A percentile compares a stretch with the other conserved stretches of the same genome.
Evolutionary conservation across 2,329 filamentous ascomycete species (phyloP).

Genomic region (Sarocladiaceae sp.): DNA sequence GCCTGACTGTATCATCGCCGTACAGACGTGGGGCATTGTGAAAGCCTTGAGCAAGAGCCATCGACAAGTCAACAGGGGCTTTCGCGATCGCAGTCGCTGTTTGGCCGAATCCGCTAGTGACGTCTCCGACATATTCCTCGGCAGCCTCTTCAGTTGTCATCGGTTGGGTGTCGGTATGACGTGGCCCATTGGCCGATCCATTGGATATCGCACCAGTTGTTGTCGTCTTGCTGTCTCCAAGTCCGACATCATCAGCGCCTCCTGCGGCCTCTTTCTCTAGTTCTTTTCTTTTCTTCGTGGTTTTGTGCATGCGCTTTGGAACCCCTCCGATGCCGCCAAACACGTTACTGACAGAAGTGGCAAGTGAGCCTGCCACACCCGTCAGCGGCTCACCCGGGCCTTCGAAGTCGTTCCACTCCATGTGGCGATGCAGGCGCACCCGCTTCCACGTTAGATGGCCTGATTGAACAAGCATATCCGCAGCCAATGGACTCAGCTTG

Average conservation of each 20-base stretch:
- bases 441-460: conserved; percentile 61
- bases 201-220: conserved; percentile 5
- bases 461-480: conserved; percentile 57
- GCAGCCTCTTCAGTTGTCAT: conserved; percentile 11
- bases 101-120: conserved; percentile 47
- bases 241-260: background rate
- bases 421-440: conserved; percentile 59
- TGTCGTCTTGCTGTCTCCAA: conserved; percentile 15
- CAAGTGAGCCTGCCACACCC: conserved; percentile 57
- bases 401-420: conserved; percentile 74
- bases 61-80: conserved; percentile 56
- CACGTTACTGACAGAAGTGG: conserved; percentile 53
- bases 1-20: conserved; percentile 64
- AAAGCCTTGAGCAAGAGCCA: conserved; percentile 64
- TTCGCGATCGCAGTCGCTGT: conserved; percentile 47
- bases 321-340: conserved; percentile 61
- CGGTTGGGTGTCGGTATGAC: conserved; percentile 16
- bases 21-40: conserved; percentile 69
- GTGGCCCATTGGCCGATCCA: conserved; percentile 4
- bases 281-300: conserved; percentile 48
- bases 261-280: conserved; percentile 37
- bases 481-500: conserved; percentile 59
- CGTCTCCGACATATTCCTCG: conserved; percentile 43
- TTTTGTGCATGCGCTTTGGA: conserved; percentile 57
- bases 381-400: conserved; percentile 71